These are phyloP conservation scores for Plectosphaerella sp. DNA, from an alignment of 2,329 filamentous ascomycete species.

Conservation along the genomic window DNA sequence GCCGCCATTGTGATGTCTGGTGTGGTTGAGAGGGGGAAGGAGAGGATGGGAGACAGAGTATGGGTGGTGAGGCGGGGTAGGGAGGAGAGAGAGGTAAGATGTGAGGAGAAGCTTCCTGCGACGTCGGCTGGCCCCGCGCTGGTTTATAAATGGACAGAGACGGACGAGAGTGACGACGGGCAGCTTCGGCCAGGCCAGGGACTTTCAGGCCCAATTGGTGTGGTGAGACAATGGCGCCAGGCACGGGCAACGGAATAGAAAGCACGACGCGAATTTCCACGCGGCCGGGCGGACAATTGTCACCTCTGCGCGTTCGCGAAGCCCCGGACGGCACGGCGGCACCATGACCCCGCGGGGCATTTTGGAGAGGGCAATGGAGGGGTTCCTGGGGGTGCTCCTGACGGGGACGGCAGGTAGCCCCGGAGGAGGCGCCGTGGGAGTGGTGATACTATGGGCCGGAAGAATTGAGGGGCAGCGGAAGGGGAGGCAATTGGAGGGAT, in stretches of 20 bases:
- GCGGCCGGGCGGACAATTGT: too few species aligned
- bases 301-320: too few species aligned
- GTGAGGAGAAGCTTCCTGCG: neutral
- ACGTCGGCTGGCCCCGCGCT: neutral
- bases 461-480: slow-evolving; percentile 30
- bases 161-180: neutral
- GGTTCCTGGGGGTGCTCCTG: neutral
- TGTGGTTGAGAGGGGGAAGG: neutral
- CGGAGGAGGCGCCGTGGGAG: neutral
- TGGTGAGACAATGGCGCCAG: neutral
- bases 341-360: too few species aligned
- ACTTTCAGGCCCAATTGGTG: neutral
- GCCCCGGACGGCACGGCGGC: too few species aligned
- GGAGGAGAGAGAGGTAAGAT: neutral
- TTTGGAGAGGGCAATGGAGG: too few species aligned
- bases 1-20: slow-evolving; percentile 19
- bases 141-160: neutral
- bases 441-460: slow-evolving; percentile 19
- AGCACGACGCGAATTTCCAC: too few species aligned
- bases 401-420: neutral
- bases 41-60: neutral
- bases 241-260: neutral
- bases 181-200: neutral
- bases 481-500: slow-evolving; percentile 16
- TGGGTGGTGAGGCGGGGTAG: neutral